A percentile compares a stretch with the other conserved stretches of the same genome.
Conservation (phyloP, 73 alveolate genomes). For the Urostyla sp. region DNA sequence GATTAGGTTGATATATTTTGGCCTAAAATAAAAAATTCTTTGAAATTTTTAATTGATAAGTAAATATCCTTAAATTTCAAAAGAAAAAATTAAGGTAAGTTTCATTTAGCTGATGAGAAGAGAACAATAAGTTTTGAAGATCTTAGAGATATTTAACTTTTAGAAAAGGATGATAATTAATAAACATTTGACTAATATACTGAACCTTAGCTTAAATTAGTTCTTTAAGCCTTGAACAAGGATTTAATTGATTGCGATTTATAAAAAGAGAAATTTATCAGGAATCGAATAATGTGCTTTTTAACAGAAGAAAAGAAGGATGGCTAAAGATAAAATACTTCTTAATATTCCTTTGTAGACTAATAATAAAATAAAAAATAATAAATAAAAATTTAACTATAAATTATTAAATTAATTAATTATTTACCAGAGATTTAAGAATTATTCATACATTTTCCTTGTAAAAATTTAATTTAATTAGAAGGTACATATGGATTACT, state of each 20-base stretch:
- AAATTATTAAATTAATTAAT: slow-evolving; percentile 11
- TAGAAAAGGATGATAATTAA: background rate
- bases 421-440: slow-evolving; percentile 45
- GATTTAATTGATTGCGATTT: slow-evolving; percentile 49
- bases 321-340: slow-evolving; percentile 45
- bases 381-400: background rate
- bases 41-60: background rate
- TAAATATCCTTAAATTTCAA: background rate
- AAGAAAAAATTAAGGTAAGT: background rate
- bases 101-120: slow-evolving; percentile 16
- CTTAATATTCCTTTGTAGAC: background rate
- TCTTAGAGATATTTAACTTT: slow-evolving; percentile 25
- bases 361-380: slow-evolving; percentile 1
- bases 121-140: slow-evolving; percentile 42
- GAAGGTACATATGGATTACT: slow-evolving; percentile 25
- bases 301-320: slow-evolving; percentile 55
- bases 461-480: background rate
- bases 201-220: slow-evolving; percentile 6
- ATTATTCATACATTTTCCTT: slow-evolving; percentile 21
- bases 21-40: slow-evolving; percentile 30
- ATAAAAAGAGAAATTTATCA: slow-evolving; percentile 34
- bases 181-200: background rate
- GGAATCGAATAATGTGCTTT: slow-evolving; percentile 37
- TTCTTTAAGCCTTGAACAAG: slow-evolving; percentile 10
- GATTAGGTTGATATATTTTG: slow-evolving; percentile 27